Evolutionary conservation across 2,329 filamentous ascomycete genomes (phyloP).

Genomic region (Penicillium sp.): DNA sequence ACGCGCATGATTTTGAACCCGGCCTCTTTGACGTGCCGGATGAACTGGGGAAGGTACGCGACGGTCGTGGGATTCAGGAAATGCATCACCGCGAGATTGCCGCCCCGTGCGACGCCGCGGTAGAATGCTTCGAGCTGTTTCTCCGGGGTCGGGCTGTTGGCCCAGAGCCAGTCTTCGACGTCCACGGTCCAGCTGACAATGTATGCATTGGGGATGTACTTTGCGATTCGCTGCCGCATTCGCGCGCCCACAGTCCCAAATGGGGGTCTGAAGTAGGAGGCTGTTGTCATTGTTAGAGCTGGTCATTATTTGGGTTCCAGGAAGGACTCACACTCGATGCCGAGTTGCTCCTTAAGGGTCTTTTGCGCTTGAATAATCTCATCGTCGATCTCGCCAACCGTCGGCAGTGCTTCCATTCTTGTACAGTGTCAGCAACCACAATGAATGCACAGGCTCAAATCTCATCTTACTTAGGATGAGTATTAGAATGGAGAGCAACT

Average conservation of each 20-base stretch:
- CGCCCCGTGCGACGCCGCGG: conserved; percentile 61
- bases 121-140: conserved; percentile 66
- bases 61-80: conserved; percentile 66
- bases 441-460: not conserved
- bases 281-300: conserved; percentile 34
- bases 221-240: conserved; percentile 62
- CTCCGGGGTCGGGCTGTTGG: conserved; percentile 59
- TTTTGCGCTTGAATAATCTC: conserved; percentile 37
- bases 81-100: conserved; percentile 66
- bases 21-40: conserved; percentile 61
- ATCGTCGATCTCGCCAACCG: conserved; percentile 33
- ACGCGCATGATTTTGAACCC: conserved; percentile 66
- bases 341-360: conserved; percentile 32
- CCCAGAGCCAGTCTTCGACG: conserved; percentile 70
- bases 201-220: conserved; percentile 52
- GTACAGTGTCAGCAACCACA: not conserved
- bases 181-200: conserved; percentile 69
- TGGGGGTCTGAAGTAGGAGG: conserved; percentile 65
- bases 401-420: conserved; percentile 40
- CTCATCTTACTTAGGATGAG: conserved; percentile 57
- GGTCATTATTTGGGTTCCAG: conserved; percentile 40
- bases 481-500: conserved; percentile 66
- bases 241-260: conserved; percentile 67
- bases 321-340: conserved; percentile 32
- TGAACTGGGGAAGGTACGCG: conserved; percentile 62